Base-by-base conservation (phyloP, 495 filamentous ascomycete species). In the Chaetomium tenue region DNA sequence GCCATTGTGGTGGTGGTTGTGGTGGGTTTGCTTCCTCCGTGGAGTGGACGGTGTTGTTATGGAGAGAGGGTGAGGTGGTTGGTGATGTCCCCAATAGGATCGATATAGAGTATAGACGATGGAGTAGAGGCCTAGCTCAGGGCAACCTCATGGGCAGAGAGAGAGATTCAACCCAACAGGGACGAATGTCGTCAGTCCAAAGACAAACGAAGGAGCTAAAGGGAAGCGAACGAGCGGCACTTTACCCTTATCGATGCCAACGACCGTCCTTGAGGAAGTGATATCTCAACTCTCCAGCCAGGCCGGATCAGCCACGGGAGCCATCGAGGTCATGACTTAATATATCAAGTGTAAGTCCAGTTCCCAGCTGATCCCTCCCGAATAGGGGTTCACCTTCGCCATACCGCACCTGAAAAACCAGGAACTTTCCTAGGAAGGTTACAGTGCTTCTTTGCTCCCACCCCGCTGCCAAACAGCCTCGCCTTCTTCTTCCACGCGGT, bases 311-410 rank as follows among this genome's bases (percentile, higher is more conserved):
- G 59, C 28, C 22, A 18, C 47, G 48, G 48, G 33, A 52, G n/a
- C 20, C 11, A 23, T 23, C 37, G 33, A 42, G 16, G 26, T 33
- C 28, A 33, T 44, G 56, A 46, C 55, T 28, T 44, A 46, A 58
- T 44, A 44, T 46, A 25, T 25, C 56, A 26, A 12, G 12, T 25
- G 54, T 57, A 57, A 44, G 40, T 53, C 53, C n/a, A 56, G 51
- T 9, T 12, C 25, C 2, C 54, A 39, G 52, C 52, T 55, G 52
- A 55, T 55, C 28, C 28, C n/a, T 53, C 52, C 22, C 16, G 26
- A 54, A 54, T 33, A 37, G 28, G 52, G 50, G 11, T 51, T 54
- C 28, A 37, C 28, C 52, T 54, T 54, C 18, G 28, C 9, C 52
- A 26, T 18, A 47, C 7, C 23, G 20, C 20, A 11, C 8, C 47